Percentiles rank a stretch among this genome's conserved stretches.
phyloP scores from a whole-genome alignment of 2,329 filamentous ascomycete genomes.

The Emmonsiellopsis sp. region DNA sequence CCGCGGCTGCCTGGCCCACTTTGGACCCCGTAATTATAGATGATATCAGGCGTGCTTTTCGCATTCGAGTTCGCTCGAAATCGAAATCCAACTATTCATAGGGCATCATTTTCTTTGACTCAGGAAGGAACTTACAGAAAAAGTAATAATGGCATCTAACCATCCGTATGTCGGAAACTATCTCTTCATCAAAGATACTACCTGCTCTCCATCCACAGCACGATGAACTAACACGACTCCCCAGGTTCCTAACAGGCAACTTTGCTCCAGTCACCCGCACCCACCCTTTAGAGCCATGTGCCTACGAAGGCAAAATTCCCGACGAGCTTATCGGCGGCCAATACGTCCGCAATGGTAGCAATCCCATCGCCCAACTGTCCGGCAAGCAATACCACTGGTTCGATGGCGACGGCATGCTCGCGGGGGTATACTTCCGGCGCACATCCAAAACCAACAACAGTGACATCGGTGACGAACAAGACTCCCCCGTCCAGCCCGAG shows the following conservation, averaged over 20 bases:
- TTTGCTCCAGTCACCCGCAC: slow-evolving; percentile 56
- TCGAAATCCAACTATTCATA: too few relatives aligned
- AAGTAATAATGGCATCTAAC: too few relatives aligned
- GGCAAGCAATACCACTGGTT: slow-evolving; percentile 62
- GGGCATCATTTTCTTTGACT: too few relatives aligned
- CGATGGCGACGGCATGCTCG: slow-evolving; percentile 66
- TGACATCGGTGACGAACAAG: slow-evolving; percentile 8
- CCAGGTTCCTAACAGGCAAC: slow-evolving; percentile 55
- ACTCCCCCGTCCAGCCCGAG: slow-evolving; percentile 42
- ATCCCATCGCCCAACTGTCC: slow-evolving; percentile 54
- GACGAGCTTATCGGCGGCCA: slow-evolving; percentile 57
- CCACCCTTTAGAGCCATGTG: slow-evolving; percentile 47
- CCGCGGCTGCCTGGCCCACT: not conserved
- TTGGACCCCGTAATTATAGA: too few relatives aligned
- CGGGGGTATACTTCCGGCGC: slow-evolving; percentile 52
- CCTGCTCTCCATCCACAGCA: too few relatives aligned
- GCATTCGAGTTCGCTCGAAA: not conserved
- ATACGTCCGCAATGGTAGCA: slow-evolving; percentile 64
- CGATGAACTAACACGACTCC: not conserved
- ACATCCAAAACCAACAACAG: slow-evolving; percentile 8
- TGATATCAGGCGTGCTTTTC: not conserved
- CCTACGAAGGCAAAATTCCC: slow-evolving; percentile 50
- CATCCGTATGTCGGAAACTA: too few relatives aligned
- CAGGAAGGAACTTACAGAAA: too few relatives aligned
- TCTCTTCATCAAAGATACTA: too few relatives aligned